A percentile compares a stretch with the other conserved stretches of the same genome.
Conservation (phyloP, 2,329 filamentous ascomycete genomes). For the Pestalotiopsis sp. region DNA sequence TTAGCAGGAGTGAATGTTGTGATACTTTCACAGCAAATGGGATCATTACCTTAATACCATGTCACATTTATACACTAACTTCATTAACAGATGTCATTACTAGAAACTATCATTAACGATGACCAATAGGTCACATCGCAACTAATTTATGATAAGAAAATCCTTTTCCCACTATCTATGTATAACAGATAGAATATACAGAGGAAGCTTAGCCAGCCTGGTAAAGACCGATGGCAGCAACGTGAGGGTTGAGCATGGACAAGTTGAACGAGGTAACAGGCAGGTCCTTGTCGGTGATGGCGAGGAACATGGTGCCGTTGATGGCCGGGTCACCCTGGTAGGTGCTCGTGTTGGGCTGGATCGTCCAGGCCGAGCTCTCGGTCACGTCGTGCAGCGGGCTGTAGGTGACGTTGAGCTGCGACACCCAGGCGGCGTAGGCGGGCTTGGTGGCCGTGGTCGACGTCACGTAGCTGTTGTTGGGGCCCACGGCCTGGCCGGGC, state of each 20-base stretch:
- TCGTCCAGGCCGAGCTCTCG: slow-evolving; percentile 63
- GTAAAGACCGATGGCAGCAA: slow-evolving; percentile 75
- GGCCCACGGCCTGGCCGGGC: slow-evolving; percentile 70
- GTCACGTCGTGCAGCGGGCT: slow-evolving; percentile 59
- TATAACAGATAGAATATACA: no score
- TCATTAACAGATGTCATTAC: no score
- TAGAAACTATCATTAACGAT: no score
- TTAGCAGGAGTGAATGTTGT: no score
- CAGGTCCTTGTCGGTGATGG: slow-evolving; percentile 69
- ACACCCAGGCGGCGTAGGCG: slow-evolving; percentile 74
- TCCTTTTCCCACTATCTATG: no score
- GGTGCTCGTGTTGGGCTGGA: slow-evolving; percentile 72
- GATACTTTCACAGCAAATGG: no score
- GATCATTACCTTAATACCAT: no score
- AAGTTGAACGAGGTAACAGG: slow-evolving; percentile 79
- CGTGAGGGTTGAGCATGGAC: slow-evolving; percentile 73
- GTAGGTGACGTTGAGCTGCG: slow-evolving; percentile 77
- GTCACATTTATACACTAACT: no score
- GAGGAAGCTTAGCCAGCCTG: slow-evolving; percentile 66
- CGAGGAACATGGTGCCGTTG: slow-evolving; percentile 81
- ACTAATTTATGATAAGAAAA: not conserved
- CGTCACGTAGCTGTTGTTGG: slow-evolving; percentile 83
- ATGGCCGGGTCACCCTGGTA: slow-evolving; percentile 69
- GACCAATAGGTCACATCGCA: not conserved
- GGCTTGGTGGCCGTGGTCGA: slow-evolving; percentile 59